phyloP scores from a whole-genome alignment of 441 rosid species.

The Cnidoscolus chayamansa region DNA sequence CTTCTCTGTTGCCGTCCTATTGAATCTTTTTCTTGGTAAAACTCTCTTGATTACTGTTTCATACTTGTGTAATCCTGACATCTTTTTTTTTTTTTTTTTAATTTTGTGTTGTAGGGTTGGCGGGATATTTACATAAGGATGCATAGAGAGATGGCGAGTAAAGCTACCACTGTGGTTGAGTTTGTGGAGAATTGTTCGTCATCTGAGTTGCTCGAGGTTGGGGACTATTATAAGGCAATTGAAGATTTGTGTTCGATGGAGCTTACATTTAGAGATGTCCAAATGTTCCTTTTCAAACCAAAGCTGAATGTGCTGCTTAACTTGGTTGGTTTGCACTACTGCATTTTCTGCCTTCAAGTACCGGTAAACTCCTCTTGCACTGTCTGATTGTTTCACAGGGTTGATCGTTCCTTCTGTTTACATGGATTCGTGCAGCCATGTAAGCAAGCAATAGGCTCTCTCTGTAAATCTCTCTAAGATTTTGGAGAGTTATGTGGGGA shows the following conservation, averaged over 20 bases:
- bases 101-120: conserved; percentile 47
- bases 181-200: conserved; percentile 34
- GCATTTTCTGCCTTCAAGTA: conserved; percentile 43
- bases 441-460: too few species aligned
- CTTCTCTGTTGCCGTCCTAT: background rate
- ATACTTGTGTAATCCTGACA: background rate
- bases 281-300: conserved; percentile 54
- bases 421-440: background rate
- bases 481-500: too few species aligned
- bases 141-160: conserved; percentile 46
- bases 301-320: conserved; percentile 50
- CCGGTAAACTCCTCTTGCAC: conserved; percentile 36
- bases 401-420: conserved; percentile 5
- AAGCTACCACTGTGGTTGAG: conserved; percentile 37
- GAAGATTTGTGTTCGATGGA: conserved; percentile 39
- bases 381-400: background rate
- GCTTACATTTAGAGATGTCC: conserved; percentile 51
- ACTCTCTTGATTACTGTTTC: too few species aligned
- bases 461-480: too few species aligned
- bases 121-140: conserved; percentile 37
- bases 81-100: conserved; percentile 1
- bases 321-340: conserved; percentile 63
- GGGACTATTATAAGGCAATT: conserved; percentile 42
- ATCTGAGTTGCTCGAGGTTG: conserved; percentile 42
- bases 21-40: background rate